Conservation (phyloP, 1,284 basidiomycete species). For the Marasmius sp. region DNA sequence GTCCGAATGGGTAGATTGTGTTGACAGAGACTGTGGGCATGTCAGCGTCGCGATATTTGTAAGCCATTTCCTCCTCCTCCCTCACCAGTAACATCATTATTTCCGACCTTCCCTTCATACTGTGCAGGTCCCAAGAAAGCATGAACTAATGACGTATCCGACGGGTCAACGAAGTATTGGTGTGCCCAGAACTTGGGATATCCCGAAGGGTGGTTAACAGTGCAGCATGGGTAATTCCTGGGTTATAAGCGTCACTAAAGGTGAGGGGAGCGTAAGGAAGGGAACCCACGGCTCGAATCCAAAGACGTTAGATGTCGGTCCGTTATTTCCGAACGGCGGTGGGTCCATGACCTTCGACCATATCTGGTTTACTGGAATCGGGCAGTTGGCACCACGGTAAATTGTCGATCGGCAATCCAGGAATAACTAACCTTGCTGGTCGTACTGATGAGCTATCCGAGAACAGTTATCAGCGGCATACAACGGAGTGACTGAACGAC, state of each 20-base stretch:
- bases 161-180: constrained; percentile 31
- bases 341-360: constrained; percentile 38
- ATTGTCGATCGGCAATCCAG: neutral
- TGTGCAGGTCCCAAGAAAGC: constrained; percentile 35
- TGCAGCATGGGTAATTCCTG: constrained; percentile 41
- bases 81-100: constrained; percentile 31
- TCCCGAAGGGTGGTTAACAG: constrained; percentile 38
- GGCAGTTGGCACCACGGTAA: neutral
- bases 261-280: neutral
- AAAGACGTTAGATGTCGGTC: constrained; percentile 38
- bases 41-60: neutral
- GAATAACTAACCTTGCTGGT: constrained; percentile 32
- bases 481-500: neutral
- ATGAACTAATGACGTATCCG: constrained; percentile 30
- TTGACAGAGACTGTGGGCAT: constrained; percentile 27
- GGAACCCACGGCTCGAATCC: constrained; percentile 37
- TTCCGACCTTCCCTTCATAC: constrained; percentile 29
- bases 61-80: too few relatives aligned
- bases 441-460: constrained; percentile 35
- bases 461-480: neutral
- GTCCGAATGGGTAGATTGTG: constrained; percentile 36
- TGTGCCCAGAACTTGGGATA: constrained; percentile 43
- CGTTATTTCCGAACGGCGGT: constrained; percentile 34
- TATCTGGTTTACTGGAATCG: constrained; percentile 34
- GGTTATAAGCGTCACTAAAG: neutral